Conservation (phyloP, 108 stramenopile species). For the Pseudonitzschia pungens region DNA sequence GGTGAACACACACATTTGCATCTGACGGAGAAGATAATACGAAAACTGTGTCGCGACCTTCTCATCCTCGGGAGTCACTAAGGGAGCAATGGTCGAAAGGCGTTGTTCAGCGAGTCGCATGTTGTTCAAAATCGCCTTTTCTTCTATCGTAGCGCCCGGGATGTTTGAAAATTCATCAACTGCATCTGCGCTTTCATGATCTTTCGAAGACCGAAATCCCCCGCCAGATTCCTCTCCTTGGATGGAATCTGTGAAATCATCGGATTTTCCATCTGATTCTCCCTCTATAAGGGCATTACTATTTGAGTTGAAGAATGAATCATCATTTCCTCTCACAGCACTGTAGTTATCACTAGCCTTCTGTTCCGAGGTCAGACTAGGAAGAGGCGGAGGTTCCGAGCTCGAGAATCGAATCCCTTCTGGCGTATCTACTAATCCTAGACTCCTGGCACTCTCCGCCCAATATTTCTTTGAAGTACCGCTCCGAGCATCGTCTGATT, state of each 20-base stretch:
- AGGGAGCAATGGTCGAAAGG: slow-evolving; percentile 30
- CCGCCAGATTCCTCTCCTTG: not conserved
- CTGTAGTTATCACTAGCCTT: slow-evolving; percentile 17
- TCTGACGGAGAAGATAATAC: slow-evolving; percentile 70
- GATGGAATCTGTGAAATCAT: not conserved
- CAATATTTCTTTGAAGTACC: slow-evolving; percentile 87
- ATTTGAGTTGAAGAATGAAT: slow-evolving; percentile 31
- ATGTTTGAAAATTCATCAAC: not conserved
- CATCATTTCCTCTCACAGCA: slow-evolving; percentile 24
- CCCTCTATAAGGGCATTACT: slow-evolving; percentile 19
- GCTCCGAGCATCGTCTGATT: slow-evolving; percentile 71
- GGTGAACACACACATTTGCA: slow-evolving; percentile 80
- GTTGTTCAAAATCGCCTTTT: not conserved
- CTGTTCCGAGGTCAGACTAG: slow-evolving; percentile 19
- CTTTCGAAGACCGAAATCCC: not conserved
- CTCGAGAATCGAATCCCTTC: slow-evolving; percentile 70
- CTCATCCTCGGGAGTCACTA: slow-evolving; percentile 66
- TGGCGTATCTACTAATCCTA: slow-evolving; percentile 79
- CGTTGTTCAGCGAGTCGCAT: not conserved
- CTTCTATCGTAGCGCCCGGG: not conserved
- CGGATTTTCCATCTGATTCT: not conserved
- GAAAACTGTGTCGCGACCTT: slow-evolving; percentile 74
- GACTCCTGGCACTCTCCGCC: slow-evolving; percentile 59
- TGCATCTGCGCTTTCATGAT: not conserved
- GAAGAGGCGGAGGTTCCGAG: slow-evolving; percentile 31